Evolutionary conservation across 192 early-diverging fungal species (phyloP), one percentile per base, ranked within the genome.

Genomic region (Paraglomus occultum): DNA sequence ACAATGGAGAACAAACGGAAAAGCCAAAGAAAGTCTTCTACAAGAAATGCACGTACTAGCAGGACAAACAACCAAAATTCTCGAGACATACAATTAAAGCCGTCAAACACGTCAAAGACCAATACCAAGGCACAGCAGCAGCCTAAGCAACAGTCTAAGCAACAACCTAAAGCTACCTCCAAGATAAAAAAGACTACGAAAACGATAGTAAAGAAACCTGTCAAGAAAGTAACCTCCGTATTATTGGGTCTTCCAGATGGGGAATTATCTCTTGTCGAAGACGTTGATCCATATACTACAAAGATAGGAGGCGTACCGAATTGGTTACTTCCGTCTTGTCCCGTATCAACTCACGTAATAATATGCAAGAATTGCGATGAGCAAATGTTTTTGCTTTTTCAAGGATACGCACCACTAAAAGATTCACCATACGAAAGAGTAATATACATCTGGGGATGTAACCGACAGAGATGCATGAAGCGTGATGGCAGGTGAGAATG

Each of bases 371-470:
- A 75, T 39, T 95, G 93, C 72, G 72, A 71, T 7, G 68, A 72
- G 15, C 74, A 74, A 0, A 88, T 95, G 84, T 80, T 83, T 46
- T 72, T 93, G 20, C 69, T 95, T 6, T 74, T 87, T 8, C 94
- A 95, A 75, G 78, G 85, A 14, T 88, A 90, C 73, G 91, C 84
- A 14, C 91, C 92, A 15, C 76, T 93, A 43, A 81, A 84, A 8
- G 82, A 82, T 40, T 89, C 89, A 12, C 64, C 83, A 23, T 91
- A 84, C 71, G 89, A 92, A 63, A 80, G 94, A 22, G 84, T 89
- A 0, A 75, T 92, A 14, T 95, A 95, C 76, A 77, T 94, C 2
- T 90, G 89, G 86, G 89, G 81, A 17, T 95, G 94, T 77, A 92
- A 90, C 61, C 82, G 80, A 38, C 80, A 87, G 20, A 65, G 73